These are phyloP conservation scores for Elsinoe arachidis DNA, from an alignment of 2,329 filamentous ascomycete species.

Conservation along the genomic window DNA sequence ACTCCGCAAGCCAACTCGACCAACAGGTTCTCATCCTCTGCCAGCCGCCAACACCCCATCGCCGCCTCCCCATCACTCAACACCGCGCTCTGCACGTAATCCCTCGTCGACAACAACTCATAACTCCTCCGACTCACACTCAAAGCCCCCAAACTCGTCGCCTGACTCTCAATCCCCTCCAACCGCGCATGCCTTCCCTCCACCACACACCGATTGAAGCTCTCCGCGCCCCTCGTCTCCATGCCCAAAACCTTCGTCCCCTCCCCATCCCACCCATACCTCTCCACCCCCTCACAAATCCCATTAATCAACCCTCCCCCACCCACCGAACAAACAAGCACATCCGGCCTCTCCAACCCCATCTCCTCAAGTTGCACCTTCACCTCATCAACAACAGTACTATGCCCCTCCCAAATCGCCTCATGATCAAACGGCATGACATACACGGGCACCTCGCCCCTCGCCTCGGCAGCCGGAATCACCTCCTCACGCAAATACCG, in stretches of 20 bases:
- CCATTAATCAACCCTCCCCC: slow-evolving; percentile 75
- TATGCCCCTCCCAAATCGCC: slow-evolving; percentile 58
- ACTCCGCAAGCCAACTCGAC: slow-evolving; percentile 84
- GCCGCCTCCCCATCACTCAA: slow-evolving; percentile 71
- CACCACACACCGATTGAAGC: slow-evolving; percentile 53
- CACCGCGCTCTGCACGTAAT: slow-evolving; percentile 52
- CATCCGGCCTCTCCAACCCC: slow-evolving; percentile 46
- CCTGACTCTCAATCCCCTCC: slow-evolving; percentile 63
- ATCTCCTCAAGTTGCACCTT: slow-evolving; percentile 31
- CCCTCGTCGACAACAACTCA: slow-evolving; percentile 47
- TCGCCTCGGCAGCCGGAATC: slow-evolving; percentile 31
- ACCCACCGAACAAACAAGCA: slow-evolving; percentile 68
- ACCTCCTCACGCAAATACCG: slow-evolving; percentile 52
- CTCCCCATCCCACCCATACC: slow-evolving; percentile 24
- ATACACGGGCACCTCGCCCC: slow-evolving; percentile 50
- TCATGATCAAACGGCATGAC: slow-evolving; percentile 63
- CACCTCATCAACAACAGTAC: slow-evolving; percentile 49
- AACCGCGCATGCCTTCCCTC: slow-evolving; percentile 50
- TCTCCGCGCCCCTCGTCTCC: slow-evolving; percentile 68
- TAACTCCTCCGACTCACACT: slow-evolving; percentile 62
- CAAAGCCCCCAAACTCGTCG: slow-evolving; percentile 64
- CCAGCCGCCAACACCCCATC: slow-evolving; percentile 64
- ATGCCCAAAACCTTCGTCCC: slow-evolving; percentile 55
- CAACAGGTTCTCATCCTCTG: slow-evolving; percentile 71
- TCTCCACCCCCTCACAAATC: slow-evolving; percentile 59